Evolutionary conservation across 2,329 filamentous ascomycete genomes (phyloP).

Genomic region (Nigrograna mackinnonii): DNA sequence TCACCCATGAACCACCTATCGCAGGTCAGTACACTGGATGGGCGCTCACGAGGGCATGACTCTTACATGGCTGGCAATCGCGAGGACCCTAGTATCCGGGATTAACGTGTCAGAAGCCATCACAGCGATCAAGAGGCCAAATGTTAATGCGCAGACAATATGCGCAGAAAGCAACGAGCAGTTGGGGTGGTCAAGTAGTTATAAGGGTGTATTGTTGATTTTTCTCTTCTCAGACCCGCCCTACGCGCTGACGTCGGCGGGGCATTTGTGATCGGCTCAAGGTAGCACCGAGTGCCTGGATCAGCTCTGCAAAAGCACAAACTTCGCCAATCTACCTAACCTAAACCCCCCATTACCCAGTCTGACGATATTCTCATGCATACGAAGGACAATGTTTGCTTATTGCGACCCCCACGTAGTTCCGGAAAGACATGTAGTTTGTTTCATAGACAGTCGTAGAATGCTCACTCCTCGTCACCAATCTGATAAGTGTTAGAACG

Average conservation of each 20-base stretch:
- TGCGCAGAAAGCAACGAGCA: background rate
- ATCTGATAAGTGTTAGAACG: conserved; percentile 59
- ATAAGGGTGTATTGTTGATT: conserved; percentile 28
- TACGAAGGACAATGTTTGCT: background rate
- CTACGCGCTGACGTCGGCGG: conserved; percentile 39
- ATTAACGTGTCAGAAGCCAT: conserved; percentile 47
- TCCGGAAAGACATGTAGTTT: conserved; percentile 28
- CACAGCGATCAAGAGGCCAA: conserved; percentile 4
- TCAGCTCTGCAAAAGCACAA: conserved; percentile 6
- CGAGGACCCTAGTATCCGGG: conserved; percentile 73
- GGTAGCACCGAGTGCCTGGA: conserved; percentile 20
- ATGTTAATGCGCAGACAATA: conserved; percentile 1
- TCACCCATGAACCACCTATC: conserved; percentile 74
- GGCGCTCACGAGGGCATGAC: conserved; percentile 11
- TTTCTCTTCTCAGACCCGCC: conserved; percentile 37
- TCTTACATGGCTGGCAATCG: conserved; percentile 93
- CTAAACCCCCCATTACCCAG: conserved; percentile 10
- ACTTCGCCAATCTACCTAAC: conserved; percentile 23
- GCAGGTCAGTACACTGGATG: conserved; percentile 22
- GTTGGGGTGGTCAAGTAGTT: conserved; percentile 7
- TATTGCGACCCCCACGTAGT: conserved; percentile 11
- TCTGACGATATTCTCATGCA: conserved; percentile 9
- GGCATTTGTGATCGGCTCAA: conserved; percentile 24
- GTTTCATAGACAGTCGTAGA: conserved; percentile 17
- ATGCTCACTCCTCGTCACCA: conserved; percentile 64